Percentiles rank a stretch among this genome's conserved stretches.
Conservation (phyloP, 148 eudicot genomes). For the Drosera capensis region DNA sequence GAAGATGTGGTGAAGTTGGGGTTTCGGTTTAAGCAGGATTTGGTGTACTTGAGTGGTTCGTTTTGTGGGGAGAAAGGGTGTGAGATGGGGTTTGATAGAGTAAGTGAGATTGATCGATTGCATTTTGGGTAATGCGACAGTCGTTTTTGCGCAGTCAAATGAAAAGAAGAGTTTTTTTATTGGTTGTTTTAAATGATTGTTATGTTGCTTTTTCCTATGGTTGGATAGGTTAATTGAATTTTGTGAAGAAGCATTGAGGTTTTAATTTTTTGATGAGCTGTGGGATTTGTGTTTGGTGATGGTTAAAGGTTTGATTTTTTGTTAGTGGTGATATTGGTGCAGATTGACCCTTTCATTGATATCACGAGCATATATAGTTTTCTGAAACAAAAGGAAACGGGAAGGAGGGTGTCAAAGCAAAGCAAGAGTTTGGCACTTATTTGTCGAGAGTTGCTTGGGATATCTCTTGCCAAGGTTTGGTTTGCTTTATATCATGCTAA, state of each 20-base stretch:
- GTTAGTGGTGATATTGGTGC: constrained; percentile 4
- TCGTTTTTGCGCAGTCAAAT: not conserved
- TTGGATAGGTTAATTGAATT: not conserved
- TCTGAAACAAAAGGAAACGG: constrained; percentile 35
- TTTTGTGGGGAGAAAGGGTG: constrained; percentile 40
- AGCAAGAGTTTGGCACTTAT: constrained; percentile 79
- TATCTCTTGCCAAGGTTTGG: constrained; percentile 68
- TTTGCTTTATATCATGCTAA: not conserved
- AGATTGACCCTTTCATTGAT: constrained; percentile 91
- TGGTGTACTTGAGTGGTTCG: constrained; percentile 60
- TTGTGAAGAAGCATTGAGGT: too few relatives aligned
- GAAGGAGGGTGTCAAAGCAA: constrained; percentile 45
- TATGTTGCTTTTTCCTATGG: not conserved
- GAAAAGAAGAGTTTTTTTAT: not conserved
- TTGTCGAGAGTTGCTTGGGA: constrained; percentile 62
- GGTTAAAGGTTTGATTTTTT: too few relatives aligned
- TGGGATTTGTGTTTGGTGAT: too few relatives aligned
- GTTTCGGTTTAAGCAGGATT: constrained; percentile 81
- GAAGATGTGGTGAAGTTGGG: constrained; percentile 50
- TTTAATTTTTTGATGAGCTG: too few relatives aligned
- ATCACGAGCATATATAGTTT: constrained; percentile 49
- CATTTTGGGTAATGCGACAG: too few relatives aligned
- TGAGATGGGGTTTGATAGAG: constrained; percentile 52
- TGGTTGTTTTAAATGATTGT: not conserved
- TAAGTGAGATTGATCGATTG: too few relatives aligned